Conservation (phyloP, 78 protist species). For the Anaeramoeba flamelloides region DNA sequence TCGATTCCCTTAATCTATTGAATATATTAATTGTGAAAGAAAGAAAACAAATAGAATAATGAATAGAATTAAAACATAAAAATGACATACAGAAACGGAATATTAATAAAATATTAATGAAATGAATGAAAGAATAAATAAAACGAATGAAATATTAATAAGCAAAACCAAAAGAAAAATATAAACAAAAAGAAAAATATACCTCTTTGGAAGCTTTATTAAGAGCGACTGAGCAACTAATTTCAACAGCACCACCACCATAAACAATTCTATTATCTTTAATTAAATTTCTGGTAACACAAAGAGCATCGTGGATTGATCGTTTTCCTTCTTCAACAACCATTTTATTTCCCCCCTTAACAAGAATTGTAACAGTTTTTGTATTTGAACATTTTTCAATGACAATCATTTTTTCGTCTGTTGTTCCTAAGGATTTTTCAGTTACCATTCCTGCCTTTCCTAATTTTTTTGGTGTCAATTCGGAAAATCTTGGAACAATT, state of each 20-base stretch:
- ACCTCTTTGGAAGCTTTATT: constrained; percentile 56
- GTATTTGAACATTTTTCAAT: constrained; percentile 91
- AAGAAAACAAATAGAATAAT: no score
- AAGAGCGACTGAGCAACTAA: constrained; percentile 73
- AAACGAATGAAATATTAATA: no score
- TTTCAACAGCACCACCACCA: constrained; percentile 76
- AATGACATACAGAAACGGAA: no score
- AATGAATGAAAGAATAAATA: no score
- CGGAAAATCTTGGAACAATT: constrained; percentile 97
- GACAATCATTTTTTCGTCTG: constrained; percentile 76
- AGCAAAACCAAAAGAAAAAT: no score
- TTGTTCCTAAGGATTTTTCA: constrained; percentile 89
- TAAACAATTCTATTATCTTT: constrained; percentile 63
- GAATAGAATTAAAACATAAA: no score
- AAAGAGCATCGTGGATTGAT: constrained; percentile 95
- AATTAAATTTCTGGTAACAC: constrained; percentile 93
- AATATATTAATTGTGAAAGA: no score
- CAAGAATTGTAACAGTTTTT: constrained; percentile 90
- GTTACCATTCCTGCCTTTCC: constrained; percentile 82
- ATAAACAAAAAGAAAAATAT: background rate
- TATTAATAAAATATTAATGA: no score
- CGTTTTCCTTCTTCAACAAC: constrained; percentile 93
- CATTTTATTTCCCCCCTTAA: constrained; percentile 98
- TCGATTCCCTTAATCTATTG: constrained; percentile 48
- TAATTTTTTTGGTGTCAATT: constrained; percentile 84